These are phyloP conservation scores for Martiniozyma asiatica DNA, from an alignment of 1,139 yeast genomes.

Conservation along the genomic window DNA sequence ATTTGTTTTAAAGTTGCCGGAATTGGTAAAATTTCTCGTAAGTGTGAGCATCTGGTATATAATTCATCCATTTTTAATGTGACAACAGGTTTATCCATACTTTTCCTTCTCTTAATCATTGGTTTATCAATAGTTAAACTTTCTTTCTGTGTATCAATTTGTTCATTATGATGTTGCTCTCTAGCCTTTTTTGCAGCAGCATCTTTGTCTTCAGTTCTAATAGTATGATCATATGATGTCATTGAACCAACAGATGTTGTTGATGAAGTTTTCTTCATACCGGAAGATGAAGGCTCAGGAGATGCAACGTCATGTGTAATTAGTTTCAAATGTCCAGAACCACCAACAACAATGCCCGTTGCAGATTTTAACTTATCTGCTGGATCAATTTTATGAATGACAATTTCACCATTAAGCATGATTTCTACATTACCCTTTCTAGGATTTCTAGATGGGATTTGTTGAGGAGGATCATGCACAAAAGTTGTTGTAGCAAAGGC, in stretches of 20 bases:
- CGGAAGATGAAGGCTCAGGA: slow-evolving; percentile 1
- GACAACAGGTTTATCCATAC: slow-evolving; percentile 40
- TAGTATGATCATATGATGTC: slow-evolving; percentile 17
- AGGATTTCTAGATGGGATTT: slow-evolving; percentile 82
- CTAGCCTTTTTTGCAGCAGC: slow-evolving; percentile 21
- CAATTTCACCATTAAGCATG: slow-evolving; percentile 43
- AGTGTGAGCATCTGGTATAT: slow-evolving; percentile 86
- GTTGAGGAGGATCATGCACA: slow-evolving; percentile 87
- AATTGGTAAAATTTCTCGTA: slow-evolving; percentile 84
- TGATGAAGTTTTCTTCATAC: slow-evolving; percentile 16
- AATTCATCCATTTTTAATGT: slow-evolving; percentile 44
- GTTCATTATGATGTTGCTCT: slow-evolving; percentile 9
- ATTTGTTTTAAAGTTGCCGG: slow-evolving; percentile 79
- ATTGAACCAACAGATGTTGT: slow-evolving; percentile 14
- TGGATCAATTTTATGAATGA: slow-evolving; percentile 49
- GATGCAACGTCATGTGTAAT: slow-evolving; percentile 9
- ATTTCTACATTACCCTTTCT: slow-evolving; percentile 69
- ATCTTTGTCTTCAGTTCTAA: slow-evolving; percentile 18
- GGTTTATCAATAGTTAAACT: slow-evolving; percentile 37
- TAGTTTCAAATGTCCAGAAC: slow-evolving; percentile 51
- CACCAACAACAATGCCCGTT: slow-evolving; percentile 70
- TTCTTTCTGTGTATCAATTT: slow-evolving; percentile 11
- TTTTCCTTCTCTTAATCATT: slow-evolving; percentile 28
- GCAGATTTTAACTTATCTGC: slow-evolving; percentile 44
- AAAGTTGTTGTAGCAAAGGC: slow-evolving; percentile 65